Base-by-base conservation (phyloP, 176 grass and related monocot genomes). In the Chrysopogon serrulatus region DNA sequence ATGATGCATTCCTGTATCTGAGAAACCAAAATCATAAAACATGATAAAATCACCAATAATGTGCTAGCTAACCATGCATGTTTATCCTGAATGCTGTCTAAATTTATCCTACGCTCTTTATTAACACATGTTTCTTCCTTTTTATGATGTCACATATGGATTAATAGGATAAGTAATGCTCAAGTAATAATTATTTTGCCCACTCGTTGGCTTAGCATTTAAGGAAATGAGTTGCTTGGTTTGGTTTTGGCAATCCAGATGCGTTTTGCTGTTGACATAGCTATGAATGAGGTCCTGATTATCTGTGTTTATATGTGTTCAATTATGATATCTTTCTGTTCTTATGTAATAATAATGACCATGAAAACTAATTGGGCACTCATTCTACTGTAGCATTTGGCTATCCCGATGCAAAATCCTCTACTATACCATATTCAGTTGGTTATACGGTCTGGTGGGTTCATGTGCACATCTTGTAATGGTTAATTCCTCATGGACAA, bases 401-500 rank as follows among this genome's bases (percentile, higher is more conserved):
- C 44, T 98, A 60, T 98, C 96, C 17, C 83, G 80, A 57, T 95
- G 93, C 77, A 98, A 98, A 83, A 79, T 95, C 49, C 40, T 98
- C n/a, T 98, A 98, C 60, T 98, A 95, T 80, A 87, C 82, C 71
- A 82, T 98, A 56, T 98, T 98, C 79, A 95, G 91, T 92, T 98
- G 87, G 92, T 66, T 98, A 60, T 95, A 98, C 86, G 93, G 91
- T 65, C 81, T 94, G 74, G 91, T 95, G 28, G 96, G 96, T 61
- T 98, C 93, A 53, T 95, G 85, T 80, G 87, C 83, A 73, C 87
- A 98, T 95, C 87, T 98, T 78, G 93, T 92, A 43, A 95, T 98
- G 89, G 91, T 98, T 26, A 98, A 98, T 87, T 98, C 96, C 16
- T 98, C 96, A 33, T 98, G 96, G 96, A 98, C 93, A 73, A 91